Evolutionary conservation across 2,329 filamentous ascomycete genomes (phyloP).

Genomic region (Hypoxylon sp.): DNA sequence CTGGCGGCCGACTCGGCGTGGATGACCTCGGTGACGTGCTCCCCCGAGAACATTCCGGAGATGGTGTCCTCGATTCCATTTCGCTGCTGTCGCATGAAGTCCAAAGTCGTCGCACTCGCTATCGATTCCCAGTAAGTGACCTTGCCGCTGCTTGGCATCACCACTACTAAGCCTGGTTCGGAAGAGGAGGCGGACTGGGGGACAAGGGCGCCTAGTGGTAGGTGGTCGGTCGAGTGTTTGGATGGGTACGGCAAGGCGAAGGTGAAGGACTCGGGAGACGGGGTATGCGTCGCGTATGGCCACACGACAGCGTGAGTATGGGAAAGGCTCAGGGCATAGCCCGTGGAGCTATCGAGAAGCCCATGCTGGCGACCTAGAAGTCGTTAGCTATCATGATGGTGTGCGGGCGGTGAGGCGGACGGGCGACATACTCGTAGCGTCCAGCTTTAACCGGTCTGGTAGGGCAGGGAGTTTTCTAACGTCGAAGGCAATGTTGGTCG

Average conservation of each 20-base stretch:
- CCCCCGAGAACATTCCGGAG: conserved; percentile 77
- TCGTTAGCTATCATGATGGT: conserved; percentile 34
- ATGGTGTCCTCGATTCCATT: conserved; percentile 80
- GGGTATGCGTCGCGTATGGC: conserved; percentile 78
- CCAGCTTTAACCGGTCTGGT: conserved; percentile 76
- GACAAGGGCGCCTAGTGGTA: conserved; percentile 85
- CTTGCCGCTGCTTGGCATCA: conserved; percentile 84
- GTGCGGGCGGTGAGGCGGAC: conserved; percentile 1
- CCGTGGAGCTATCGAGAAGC: conserved; percentile 69
- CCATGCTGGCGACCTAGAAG: conserved; percentile 68
- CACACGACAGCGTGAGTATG: conserved; percentile 86
- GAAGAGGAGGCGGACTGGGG: conserved; percentile 78
- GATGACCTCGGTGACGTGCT: conserved; percentile 78
- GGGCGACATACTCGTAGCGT: conserved; percentile 66
- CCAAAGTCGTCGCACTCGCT: conserved; percentile 83
- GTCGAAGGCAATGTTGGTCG: conserved; percentile 83
- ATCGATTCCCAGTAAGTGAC: conserved; percentile 97
- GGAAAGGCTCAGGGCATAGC: conserved; percentile 82
- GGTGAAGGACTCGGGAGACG: conserved; percentile 78
- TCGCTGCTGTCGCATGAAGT: conserved; percentile 82
- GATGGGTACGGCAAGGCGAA: conserved; percentile 80
- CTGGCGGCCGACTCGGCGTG: conserved; percentile 85
- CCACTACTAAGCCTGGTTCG: conserved; percentile 84
- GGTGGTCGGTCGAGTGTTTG: conserved; percentile 70
- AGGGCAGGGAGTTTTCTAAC: conserved; percentile 85